Percentiles rank a stretch among this genome's conserved stretches.
Evolutionary conservation across 768 basidiomycete genomes (phyloP).

Genomic region (Suillus decipiens): DNA sequence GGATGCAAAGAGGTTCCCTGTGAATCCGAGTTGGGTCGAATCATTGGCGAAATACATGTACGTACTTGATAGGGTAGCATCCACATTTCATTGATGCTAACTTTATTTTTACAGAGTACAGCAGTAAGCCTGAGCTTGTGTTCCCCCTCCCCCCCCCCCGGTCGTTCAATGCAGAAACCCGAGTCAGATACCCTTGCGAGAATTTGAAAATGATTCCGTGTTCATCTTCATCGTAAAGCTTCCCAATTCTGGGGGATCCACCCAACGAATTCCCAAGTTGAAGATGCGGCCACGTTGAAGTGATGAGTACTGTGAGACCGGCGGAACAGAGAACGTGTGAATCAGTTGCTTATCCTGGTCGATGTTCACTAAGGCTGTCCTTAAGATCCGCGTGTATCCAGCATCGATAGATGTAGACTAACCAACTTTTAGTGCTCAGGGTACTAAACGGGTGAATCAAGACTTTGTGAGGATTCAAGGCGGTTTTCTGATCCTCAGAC

Average conservation of each 20-base stretch:
- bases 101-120: background rate
- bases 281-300: slow-evolving; percentile 19
- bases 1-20: slow-evolving; percentile 6
- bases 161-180: too few species aligned
- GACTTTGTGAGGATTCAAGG: background rate
- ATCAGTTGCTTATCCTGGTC: slow-evolving; percentile 2
- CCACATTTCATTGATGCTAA: background rate
- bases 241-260: slow-evolving; percentile 20
- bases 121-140: too few species aligned
- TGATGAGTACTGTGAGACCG: slow-evolving; percentile 25
- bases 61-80: background rate
- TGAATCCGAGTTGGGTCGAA: slow-evolving; percentile 8
- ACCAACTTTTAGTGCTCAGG: background rate
- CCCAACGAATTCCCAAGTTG: slow-evolving; percentile 26
- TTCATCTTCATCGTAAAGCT: background rate
- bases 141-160: too few species aligned
- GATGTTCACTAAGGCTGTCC: background rate
- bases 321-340: slow-evolving; percentile 18
- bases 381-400: background rate
- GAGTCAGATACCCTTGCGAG: background rate
- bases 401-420: background rate
- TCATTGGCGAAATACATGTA: background rate
- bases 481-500: background rate
- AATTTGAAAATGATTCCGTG: background rate
- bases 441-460: background rate